Base-by-base conservation (phyloP, 495 filamentous ascomycete species). In the Neurospora sp. region DNA sequence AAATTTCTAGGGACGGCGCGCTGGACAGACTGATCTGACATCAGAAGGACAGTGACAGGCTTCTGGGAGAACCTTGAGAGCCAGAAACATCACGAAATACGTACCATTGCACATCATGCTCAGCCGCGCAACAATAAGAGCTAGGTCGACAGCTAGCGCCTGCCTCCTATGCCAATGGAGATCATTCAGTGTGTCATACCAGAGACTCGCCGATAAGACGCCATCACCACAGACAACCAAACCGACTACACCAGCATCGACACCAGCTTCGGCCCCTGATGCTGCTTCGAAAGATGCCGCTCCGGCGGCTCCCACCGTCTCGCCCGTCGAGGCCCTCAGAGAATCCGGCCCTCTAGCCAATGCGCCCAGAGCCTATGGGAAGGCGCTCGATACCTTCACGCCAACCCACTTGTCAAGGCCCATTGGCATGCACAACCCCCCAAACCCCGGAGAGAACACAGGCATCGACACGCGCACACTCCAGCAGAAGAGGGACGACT, bases 391-490 rank as follows among this genome's bases (percentile, higher is more conserved):
- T 16, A 79, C 86, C 41, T 92, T 91, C 80, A 88, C 86, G 18
- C 93, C 92, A 27, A 90, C 88, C 71, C 87, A 88, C 27, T 87
- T 98, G 20, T 83, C 88, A 69, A 89, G 93, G 35, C 95, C 96
- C 38, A 92, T 99, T 74, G 96, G 96, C 73, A 87, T 96, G 70
- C 80, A 83, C 8, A 78, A 86, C n/a, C 90, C 93, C 0, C 96
- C 96, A 0, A 74, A 83, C 41, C 84, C 89, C 39, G 94, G 92
- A 69, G 87, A 97, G 78, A 98, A 97, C 79, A 90, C 88, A 16
- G 93, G 94, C 16, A 79, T 92, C 75, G 94, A 97, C 76, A 40
- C 69, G 4, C 89, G 94, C 20, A 86, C 90, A 10, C 82, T 89
- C 77, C 83, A 85, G 59, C 83, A 97, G 82, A 88, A 89, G 46